These are phyloP conservation scores for Thelonectria olida DNA, from an alignment of 2,329 filamentous ascomycete species.

Conservation along the genomic window DNA sequence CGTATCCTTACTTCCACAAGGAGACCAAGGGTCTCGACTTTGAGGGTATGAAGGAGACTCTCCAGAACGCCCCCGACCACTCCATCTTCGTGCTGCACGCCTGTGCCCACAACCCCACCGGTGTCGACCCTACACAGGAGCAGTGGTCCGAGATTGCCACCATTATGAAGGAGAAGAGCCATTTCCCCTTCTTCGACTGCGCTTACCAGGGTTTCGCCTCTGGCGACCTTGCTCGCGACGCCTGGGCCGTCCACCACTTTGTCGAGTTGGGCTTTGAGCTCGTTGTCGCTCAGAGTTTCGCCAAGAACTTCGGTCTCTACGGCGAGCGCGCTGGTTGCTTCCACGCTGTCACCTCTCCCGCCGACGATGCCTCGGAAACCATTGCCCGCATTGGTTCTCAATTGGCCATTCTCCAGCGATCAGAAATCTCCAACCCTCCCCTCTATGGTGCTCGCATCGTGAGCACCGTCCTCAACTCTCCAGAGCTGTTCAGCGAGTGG, in stretches of 20 bases:
- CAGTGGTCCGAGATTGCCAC: conserved; percentile 93
- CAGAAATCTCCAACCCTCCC: conserved; percentile 96
- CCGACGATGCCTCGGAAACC: conserved; percentile 70
- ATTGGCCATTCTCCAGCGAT: conserved; percentile 92
- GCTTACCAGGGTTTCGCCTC: conserved; percentile 99
- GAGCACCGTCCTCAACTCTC: conserved; percentile 83
- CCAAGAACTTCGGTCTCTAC: conserved; percentile 98
- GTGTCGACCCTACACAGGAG: conserved; percentile 90
- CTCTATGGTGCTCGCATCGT: conserved; percentile 94
- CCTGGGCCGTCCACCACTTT: conserved; percentile 94
- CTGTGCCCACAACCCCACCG: conserved; percentile 98
- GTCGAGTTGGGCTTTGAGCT: conserved; percentile 91
- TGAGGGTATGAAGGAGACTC: conserved; percentile 80
- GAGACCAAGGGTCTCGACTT: conserved; percentile 92
- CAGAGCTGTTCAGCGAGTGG: conserved; percentile 86
- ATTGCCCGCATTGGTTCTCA: conserved; percentile 80
- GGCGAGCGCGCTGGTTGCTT: conserved; percentile 96
- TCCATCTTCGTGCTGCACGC: conserved; percentile 93
- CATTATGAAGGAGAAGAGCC: conserved; percentile 78
- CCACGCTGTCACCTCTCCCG: conserved; percentile 85
- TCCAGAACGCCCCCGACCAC: conserved; percentile 76
- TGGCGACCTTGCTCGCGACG: conserved; percentile 84
- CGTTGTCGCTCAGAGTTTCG: conserved; percentile 90
- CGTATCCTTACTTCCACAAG: conserved; percentile 94
- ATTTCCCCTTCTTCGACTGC: conserved; percentile 98